Evolutionary conservation across 2,329 filamentous ascomycete species (phyloP), one percentile per base, ranked within the genome.

Genomic region (Balansia obtecta): DNA sequence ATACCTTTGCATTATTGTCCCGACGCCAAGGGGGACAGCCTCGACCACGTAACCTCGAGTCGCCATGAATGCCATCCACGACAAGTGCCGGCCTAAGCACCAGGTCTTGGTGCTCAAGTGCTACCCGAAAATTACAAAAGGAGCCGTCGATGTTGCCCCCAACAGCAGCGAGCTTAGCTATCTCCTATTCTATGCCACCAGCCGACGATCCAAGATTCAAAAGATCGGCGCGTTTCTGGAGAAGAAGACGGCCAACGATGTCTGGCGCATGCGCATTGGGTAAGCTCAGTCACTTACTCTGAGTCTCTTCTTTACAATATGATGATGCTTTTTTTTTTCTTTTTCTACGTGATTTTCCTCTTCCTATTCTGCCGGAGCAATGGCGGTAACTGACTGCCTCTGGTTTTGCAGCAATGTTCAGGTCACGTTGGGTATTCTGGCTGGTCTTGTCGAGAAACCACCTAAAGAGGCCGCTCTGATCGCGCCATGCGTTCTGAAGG

Each of bases 91-190:
- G 53, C 91, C 93, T 30, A 97, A 96, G 74, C 93, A 98, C 71
- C 91, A 97, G 77, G 87, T 96, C 59, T 75, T 97, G 54, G 85
- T 96, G 58, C 79, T 96, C 57, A 96, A 95, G 72, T 97, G 91
- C 74, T 98, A 96, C 68, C 93, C 93, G 40, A 85, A 86, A 59
- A 90, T 87, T 56, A 87, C 87, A 57, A 97, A 96, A 71, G 88
- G 88, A 48, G 84, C 87, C 55, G 85, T 90, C 64, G 88, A 95
- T 62, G 88, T 95, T 63, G 94, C 91, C 70, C 90, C 93, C 43
- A 97, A 97, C 69, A 88, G 88, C 57, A 95, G 88, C 70, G 93
- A 98, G 74, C 80, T 98, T 55, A 95, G 88, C 69, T 97, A 97
- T 66, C 80, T 98, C 56, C 81, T 97, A 50, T 97, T 95, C 76